Percentiles rank a stretch among this genome's conserved stretches.
phyloP scores from a whole-genome alignment of 306 rosid genomes.

The Ormosia semicastrata region DNA sequence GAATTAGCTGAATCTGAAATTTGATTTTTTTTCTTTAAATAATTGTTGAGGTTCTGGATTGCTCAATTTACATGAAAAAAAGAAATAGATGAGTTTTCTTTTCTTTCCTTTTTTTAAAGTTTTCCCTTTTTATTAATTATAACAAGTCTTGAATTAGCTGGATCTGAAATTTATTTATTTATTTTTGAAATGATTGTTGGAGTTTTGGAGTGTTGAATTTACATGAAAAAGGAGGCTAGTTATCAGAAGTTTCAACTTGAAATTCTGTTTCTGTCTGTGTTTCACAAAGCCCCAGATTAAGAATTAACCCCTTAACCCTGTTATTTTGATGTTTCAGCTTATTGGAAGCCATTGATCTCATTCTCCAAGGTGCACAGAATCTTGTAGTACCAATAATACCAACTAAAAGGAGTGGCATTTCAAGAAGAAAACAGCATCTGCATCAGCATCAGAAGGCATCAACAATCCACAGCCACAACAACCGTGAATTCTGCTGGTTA shows the following conservation, averaged over 20 bases:
- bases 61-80: not conserved
- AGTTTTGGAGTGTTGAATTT: not conserved
- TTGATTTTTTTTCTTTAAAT: not conserved
- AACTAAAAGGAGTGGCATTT: constrained; percentile 39
- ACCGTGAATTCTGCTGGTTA: constrained; percentile 80
- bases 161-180: not conserved
- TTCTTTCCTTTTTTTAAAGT: not conserved
- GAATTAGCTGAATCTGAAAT: not conserved
- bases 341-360: constrained; percentile 80
- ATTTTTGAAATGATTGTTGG: not conserved
- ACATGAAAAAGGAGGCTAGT: not conserved
- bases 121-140: not conserved
- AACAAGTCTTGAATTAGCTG: not conserved
- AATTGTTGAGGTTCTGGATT: not conserved
- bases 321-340: constrained; percentile 50
- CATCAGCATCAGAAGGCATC: constrained; percentile 45
- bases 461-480: constrained; percentile 45
- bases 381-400: constrained; percentile 68
- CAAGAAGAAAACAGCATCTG: constrained; percentile 75
- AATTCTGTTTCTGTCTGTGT: not conserved
- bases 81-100: not conserved
- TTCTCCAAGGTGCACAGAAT: constrained; percentile 86
- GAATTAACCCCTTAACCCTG: not conserved
- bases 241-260: not conserved
- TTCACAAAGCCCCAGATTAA: not conserved